Conservation (phyloP, 352 stramenopile species). For the Pythium phragmiticola region DNA sequence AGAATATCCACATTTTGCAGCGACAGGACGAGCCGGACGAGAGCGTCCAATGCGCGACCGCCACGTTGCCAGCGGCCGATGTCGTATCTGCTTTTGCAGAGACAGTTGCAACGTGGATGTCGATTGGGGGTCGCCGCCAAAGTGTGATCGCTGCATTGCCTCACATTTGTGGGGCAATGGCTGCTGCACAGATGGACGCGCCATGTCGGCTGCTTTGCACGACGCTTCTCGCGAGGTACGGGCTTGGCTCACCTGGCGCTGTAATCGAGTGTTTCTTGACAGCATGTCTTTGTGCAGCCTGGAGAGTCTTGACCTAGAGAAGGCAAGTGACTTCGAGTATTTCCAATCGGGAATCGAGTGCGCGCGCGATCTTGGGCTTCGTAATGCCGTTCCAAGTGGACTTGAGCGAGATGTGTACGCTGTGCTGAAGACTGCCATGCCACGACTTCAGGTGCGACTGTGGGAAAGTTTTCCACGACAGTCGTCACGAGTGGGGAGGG, state of each 20-base stretch:
- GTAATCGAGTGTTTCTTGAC: too few relatives aligned
- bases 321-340: slow-evolving; percentile 59
- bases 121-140: slow-evolving; percentile 2
- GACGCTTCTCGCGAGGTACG: slow-evolving; percentile 27
- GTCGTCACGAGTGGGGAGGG: too few relatives aligned
- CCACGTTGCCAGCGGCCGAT: not conserved
- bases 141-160: slow-evolving; percentile 14
- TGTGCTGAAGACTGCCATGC: slow-evolving; percentile 45
- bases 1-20: slow-evolving; percentile 30
- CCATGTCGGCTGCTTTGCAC: slow-evolving; percentile 5
- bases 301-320: slow-evolving; percentile 30
- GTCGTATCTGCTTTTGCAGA: slow-evolving; percentile 5
- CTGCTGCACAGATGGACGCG: not conserved
- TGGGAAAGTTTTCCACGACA: too few relatives aligned
- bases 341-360: slow-evolving; percentile 47
- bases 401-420: slow-evolving; percentile 38
- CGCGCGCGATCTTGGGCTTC: slow-evolving; percentile 53
- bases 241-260: not conserved
- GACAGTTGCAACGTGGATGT: slow-evolving; percentile 14
- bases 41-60: not conserved
- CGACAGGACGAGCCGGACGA: slow-evolving; percentile 18
- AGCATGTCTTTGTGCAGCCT: slow-evolving; percentile 30
- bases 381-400: slow-evolving; percentile 30
- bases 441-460: slow-evolving; percentile 47
- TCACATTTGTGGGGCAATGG: slow-evolving; percentile 16